A percentile compares a stretch with the other conserved stretches of the same genome.
phyloP scores from a whole-genome alignment of 2,329 filamentous ascomycete genomes.

The Shiraia bambusicola region DNA sequence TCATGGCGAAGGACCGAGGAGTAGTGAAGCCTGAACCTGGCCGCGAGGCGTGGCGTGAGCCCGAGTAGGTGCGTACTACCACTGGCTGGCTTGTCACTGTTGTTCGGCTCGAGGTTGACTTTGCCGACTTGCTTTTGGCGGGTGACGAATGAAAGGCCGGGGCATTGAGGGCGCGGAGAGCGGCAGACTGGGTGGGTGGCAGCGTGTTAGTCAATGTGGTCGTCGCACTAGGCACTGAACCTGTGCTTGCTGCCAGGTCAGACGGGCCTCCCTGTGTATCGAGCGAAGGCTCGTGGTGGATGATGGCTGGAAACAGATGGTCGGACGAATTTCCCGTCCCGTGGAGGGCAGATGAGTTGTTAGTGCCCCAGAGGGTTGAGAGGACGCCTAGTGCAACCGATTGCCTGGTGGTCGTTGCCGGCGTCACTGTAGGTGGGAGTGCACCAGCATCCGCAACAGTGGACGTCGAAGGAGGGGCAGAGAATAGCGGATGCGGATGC shows the following conservation, averaged over 20 bases:
- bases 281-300: slow-evolving; percentile 33
- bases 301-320: slow-evolving; percentile 24
- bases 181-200: slow-evolving; percentile 41
- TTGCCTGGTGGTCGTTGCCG: slow-evolving; percentile 40
- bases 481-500: slow-evolving; percentile 11
- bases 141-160: slow-evolving; percentile 40
- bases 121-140: slow-evolving; percentile 36
- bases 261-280: slow-evolving; percentile 30
- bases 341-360: slow-evolving; percentile 20
- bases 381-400: slow-evolving; percentile 36
- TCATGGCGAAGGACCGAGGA: slow-evolving; percentile 38
- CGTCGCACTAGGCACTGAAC: slow-evolving; percentile 39
- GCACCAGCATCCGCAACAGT: slow-evolving; percentile 21
- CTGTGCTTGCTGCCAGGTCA: slow-evolving; percentile 36
- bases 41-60: slow-evolving; percentile 36
- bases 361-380: slow-evolving; percentile 35
- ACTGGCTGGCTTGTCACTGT: slow-evolving; percentile 48
- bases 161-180: slow-evolving; percentile 43
- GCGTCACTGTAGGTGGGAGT: slow-evolving; percentile 37
- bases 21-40: slow-evolving; percentile 36
- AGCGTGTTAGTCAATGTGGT: slow-evolving; percentile 42
- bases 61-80: slow-evolving; percentile 47
- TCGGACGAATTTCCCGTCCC: slow-evolving; percentile 14
- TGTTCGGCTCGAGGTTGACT: slow-evolving; percentile 42
- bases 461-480: slow-evolving; percentile 19